Percentiles rank a stretch among this genome's conserved stretches.
Conservation (phyloP, 805 yeast genomes). For the Yamadazyma laniorum region DNA sequence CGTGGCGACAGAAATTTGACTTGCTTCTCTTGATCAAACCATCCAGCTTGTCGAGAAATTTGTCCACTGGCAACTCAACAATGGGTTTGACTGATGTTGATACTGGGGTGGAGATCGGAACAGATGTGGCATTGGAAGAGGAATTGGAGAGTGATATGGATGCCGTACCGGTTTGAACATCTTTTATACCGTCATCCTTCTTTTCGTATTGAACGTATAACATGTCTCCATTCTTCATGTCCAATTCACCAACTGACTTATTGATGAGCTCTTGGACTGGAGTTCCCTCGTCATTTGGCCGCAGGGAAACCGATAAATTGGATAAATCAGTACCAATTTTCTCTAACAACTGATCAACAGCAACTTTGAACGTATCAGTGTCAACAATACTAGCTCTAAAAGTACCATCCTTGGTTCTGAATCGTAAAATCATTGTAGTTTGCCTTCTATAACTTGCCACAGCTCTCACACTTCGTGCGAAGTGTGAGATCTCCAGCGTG, state of each 20-base stretch:
- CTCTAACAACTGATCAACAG: constrained; percentile 38
- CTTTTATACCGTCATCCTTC: constrained; percentile 1
- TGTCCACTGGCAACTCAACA: constrained; percentile 71
- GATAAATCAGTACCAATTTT: constrained; percentile 23
- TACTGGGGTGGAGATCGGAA: constrained; percentile 5
- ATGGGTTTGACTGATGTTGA: constrained; percentile 17
- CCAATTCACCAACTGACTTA: constrained; percentile 40
- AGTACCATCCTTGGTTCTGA: constrained; percentile 83
- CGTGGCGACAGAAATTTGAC: constrained; percentile 75
- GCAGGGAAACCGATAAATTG: constrained; percentile 39
- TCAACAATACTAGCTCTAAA: constrained; percentile 59
- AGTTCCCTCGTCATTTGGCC: constrained; percentile 46
- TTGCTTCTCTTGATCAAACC: constrained; percentile 71
- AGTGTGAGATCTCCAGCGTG: too few species aligned
- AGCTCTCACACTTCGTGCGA: too few species aligned
- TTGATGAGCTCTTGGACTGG: constrained; percentile 37
- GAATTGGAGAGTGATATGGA: constrained; percentile 6
- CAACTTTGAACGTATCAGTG: constrained; percentile 41
- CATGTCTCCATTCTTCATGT: constrained; percentile 59
- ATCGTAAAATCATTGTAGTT: constrained; percentile 49
- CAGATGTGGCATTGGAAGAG: background rate
- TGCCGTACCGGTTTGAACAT: constrained; percentile 8
- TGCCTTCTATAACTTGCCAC: constrained; percentile 5
- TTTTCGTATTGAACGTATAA: constrained; percentile 40
- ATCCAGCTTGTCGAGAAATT: constrained; percentile 55